Percentiles rank a stretch among this genome's conserved stretches.
These are phyloP conservation scores for Geotrichum ghanense DNA, from an alignment of 805 yeast genomes.

Conservation along the genomic window DNA sequence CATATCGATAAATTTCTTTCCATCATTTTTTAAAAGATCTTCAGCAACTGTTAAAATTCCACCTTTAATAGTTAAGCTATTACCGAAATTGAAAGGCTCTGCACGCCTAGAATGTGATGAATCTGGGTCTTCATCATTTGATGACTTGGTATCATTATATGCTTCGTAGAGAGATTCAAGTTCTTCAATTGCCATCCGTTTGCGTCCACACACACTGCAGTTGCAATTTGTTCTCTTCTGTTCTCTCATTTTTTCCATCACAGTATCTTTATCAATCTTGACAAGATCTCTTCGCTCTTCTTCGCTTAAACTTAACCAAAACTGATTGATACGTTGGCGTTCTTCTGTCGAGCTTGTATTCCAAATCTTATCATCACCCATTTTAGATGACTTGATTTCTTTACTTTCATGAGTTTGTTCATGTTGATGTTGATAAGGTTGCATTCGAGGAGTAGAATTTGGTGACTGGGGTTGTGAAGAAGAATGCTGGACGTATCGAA, in stretches of 20 bases:
- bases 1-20: conserved; percentile 65
- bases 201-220: conserved; percentile 70
- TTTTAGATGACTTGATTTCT: conserved; percentile 5
- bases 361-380: conserved; percentile 26
- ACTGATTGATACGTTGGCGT: conserved; percentile 37
- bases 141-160: conserved; percentile 23
- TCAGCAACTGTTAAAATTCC: conserved; percentile 60
- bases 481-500: background rate
- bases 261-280: conserved; percentile 55
- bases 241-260: conserved; percentile 50
- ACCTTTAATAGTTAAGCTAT: conserved; percentile 24
- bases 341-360: conserved; percentile 40
- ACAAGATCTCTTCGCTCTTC: conserved; percentile 51
- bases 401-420: background rate
- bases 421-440: conserved; percentile 1
- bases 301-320: conserved; percentile 59
- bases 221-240: conserved; percentile 50
- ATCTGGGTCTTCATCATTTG: conserved; percentile 6
- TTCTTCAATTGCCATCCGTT: conserved; percentile 57
- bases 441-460: background rate
- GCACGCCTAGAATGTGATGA: background rate
- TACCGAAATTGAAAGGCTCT: conserved; percentile 21
- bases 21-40: conserved; percentile 65
- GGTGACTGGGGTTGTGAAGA: conserved; percentile 1
- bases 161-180: conserved; percentile 62